Evolutionary conservation across 805 yeast species (phyloP).

Genomic region (Kuraishia hungarica): DNA sequence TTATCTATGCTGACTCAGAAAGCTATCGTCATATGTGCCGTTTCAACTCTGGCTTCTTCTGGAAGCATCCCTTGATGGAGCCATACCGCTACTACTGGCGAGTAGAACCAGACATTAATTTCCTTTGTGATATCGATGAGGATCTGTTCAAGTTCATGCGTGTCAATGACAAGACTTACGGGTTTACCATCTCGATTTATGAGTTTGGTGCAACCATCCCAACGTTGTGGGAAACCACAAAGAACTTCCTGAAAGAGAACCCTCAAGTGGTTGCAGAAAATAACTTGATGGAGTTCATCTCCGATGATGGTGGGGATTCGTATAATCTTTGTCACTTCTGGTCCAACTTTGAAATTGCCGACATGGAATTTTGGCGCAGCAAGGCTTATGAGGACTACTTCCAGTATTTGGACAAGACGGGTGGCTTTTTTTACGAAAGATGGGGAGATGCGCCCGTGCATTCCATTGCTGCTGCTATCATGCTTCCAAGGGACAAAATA

Average conservation of each 20-base stretch:
- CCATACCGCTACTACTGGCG: conserved; percentile 51
- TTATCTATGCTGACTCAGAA: conserved; percentile 51
- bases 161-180: conserved; percentile 36
- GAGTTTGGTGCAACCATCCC: conserved; percentile 40
- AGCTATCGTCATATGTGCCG: conserved; percentile 69
- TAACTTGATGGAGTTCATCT: conserved; percentile 54
- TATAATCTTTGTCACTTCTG: conserved; percentile 78
- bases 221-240: conserved; percentile 39
- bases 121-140: conserved; percentile 41
- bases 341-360: conserved; percentile 74
- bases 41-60: conserved; percentile 42
- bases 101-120: conserved; percentile 43
- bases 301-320: conserved; percentile 51
- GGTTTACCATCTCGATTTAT: conserved; percentile 40
- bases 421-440: conserved; percentile 80
- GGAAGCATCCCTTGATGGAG: conserved; percentile 33
- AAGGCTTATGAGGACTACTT: conserved; percentile 51
- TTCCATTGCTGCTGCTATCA: conserved; percentile 61
- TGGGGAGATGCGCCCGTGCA: conserved; percentile 97
- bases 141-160: conserved; percentile 43
- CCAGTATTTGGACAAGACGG: conserved; percentile 51
- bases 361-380: conserved; percentile 58
- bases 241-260: conserved; percentile 28
- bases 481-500: conserved; percentile 46
- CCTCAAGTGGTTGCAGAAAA: conserved; percentile 30